Base-by-base conservation (phyloP, 2,329 filamentous ascomycete species). In the Volutella citrinella region DNA sequence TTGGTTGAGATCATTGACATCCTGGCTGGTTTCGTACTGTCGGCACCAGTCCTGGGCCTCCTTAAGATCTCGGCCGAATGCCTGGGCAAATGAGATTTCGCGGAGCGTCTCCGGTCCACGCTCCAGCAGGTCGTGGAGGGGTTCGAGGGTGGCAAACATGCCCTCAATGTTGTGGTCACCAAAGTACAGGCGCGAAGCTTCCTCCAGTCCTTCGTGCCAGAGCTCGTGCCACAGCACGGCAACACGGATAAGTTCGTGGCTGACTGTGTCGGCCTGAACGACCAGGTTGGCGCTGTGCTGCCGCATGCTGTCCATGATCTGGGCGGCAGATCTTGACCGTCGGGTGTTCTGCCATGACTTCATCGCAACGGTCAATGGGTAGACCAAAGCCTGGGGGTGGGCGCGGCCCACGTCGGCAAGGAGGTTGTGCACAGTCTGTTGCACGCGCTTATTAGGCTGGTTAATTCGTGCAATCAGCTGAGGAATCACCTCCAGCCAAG, bases 251-350 rank as follows among this genome's bases (percentile, higher is more conserved):
- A 99, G 78, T 60, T 99, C 94, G 55, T 93, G 86, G 59, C 91
- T 97, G 48, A 99, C 90, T 28, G 90, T 74, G 57, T 95, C 91
- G 21, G 93, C 93, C 63, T 99, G 93, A 46, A 96, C 87, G 8
- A 98, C 93, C 21, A 99, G 76, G 51, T 80, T 84, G 14, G 88
- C 82, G 56, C 90, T 97, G 59, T 99, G 94, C 49, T 91, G 85
- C 23, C 90, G 84, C 88, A 98, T 95, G 55, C 84, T 95, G 44
- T 97, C 90, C 90, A 99, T 96, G 51, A 99, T 95, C 46, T 89
- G 82, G 19, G 80, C 83, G 5, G 94, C 94, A 23, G 90, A 95
- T 52, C 87, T 82, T 19, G 89, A 93, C 37, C 93, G 81, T 39
- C 87, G 79, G 20, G 83, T 81, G 42, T 87, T 84, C 48, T 94